phyloP scores from a whole-genome alignment of 495 filamentous ascomycete species.

The Penicillium taxi region DNA sequence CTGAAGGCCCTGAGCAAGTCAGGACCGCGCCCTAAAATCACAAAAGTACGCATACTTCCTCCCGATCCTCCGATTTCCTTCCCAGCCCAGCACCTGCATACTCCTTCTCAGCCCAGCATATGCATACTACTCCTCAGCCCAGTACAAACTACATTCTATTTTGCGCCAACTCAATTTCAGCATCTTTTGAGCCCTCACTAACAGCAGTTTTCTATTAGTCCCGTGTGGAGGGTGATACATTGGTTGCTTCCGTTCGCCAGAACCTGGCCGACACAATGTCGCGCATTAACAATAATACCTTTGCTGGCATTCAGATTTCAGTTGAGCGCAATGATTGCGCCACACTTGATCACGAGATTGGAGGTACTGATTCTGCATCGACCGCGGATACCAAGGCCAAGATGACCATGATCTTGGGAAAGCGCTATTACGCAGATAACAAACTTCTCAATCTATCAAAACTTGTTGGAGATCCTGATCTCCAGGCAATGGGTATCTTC shows the following conservation, averaged over 20 bases:
- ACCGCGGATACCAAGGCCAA: conserved; percentile 39
- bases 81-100: too few relatives aligned
- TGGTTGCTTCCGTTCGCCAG: conserved; percentile 58
- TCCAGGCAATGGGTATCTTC: conserved; percentile 69
- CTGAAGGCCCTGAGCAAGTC: conserved; percentile 54
- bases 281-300: conserved; percentile 54
- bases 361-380: conserved; percentile 17
- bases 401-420: conserved; percentile 53
- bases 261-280: conserved; percentile 54
- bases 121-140: too few relatives aligned
- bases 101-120: too few relatives aligned
- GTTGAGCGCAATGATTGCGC: conserved; percentile 38
- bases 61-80: too few relatives aligned
- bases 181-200: conserved; percentile 59
- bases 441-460: conserved; percentile 77
- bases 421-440: conserved; percentile 57
- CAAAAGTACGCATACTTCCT: conserved; percentile 88
- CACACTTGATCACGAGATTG: conserved; percentile 18
- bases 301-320: conserved; percentile 53
- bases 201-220: conserved; percentile 65
- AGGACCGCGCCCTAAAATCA: conserved; percentile 55
- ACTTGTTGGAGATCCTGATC: conserved; percentile 57
- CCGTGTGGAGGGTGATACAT: conserved; percentile 57
- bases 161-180: conserved; percentile 42
- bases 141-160: too few relatives aligned